Percentiles rank a stretch among this genome's conserved stretches.
Evolutionary conservation across 768 basidiomycete species (phyloP).

Genomic region (Ramaria rubella): DNA sequence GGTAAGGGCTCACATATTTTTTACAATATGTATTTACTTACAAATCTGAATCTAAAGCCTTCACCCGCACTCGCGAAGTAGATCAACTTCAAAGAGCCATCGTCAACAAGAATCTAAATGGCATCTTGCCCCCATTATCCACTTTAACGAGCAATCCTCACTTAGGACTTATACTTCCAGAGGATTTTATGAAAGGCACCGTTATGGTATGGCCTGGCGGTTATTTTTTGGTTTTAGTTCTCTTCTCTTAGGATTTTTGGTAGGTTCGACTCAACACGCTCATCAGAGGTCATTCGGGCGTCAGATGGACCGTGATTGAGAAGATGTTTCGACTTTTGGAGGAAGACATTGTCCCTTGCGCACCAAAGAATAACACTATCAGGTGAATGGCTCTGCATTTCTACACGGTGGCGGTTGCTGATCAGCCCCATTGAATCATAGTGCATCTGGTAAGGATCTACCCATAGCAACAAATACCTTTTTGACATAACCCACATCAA

Average conservation of each 20-base stretch:
- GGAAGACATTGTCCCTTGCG: slow-evolving; percentile 20
- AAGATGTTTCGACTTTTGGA: slow-evolving; percentile 18
- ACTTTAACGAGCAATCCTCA: neutral
- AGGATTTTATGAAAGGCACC: neutral
- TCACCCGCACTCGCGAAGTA: neutral
- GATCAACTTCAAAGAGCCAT: slow-evolving; percentile 1
- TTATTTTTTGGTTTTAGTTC: neutral
- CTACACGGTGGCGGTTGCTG: no score
- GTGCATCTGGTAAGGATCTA: neutral
- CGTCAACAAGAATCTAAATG: slow-evolving; percentile 1
- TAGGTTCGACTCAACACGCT: slow-evolving; percentile 23
- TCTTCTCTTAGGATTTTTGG: slow-evolving; percentile 15
- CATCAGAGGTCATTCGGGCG: slow-evolving; percentile 21
- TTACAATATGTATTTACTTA: neutral
- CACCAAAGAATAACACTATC: slow-evolving; percentile 22
- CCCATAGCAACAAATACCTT: no score
- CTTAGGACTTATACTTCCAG: neutral
- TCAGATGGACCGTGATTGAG: slow-evolving; percentile 19
- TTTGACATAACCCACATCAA: neutral
- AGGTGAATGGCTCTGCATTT: slow-evolving; percentile 16
- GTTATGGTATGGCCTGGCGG: neutral
- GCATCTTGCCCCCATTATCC: slow-evolving; percentile 4
- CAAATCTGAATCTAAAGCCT: neutral
- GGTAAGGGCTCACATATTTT: slow-evolving; percentile 2
- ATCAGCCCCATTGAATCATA: no score